Evolutionary conservation across 1,139 yeast genomes (phyloP).

Genomic region (Scheffersomyces quercinus): DNA sequence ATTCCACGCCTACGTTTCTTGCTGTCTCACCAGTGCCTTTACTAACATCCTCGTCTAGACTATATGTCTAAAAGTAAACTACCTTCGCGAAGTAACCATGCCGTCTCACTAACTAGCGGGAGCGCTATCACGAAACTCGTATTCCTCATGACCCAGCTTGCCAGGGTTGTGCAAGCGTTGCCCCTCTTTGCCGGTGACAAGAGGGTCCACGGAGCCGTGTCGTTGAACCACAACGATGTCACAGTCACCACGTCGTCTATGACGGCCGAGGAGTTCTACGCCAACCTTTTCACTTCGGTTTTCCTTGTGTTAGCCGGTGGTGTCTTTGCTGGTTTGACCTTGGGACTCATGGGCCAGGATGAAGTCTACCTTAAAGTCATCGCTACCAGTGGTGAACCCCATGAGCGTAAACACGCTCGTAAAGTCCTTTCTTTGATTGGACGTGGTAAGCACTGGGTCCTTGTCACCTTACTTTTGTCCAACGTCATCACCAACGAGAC

Average conservation of each 20-base stretch:
- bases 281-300: conserved; percentile 60
- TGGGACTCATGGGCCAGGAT: conserved; percentile 97
- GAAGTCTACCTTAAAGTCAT: conserved; percentile 84
- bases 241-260: conserved; percentile 13
- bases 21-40: not conserved
- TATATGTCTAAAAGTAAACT: conserved; percentile 23
- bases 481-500: conserved; percentile 96
- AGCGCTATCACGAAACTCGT: conserved; percentile 19
- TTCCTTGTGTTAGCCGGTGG: conserved; percentile 86
- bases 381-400: conserved; percentile 54
- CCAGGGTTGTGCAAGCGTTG: conserved; percentile 21
- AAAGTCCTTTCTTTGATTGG: conserved; percentile 73
- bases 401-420: conserved; percentile 70
- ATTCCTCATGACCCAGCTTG: conserved; percentile 24
- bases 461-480: conserved; percentile 80
- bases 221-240: conserved; percentile 3
- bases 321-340: conserved; percentile 91
- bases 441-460: conserved; percentile 96
- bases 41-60: conserved; percentile 8
- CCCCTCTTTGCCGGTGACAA: conserved; percentile 10
- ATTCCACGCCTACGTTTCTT: not conserved
- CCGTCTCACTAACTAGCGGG: conserved; percentile 22
- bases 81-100: conserved; percentile 24
- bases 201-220: not conserved
- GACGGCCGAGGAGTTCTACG: conserved; percentile 49